These are phyloP conservation scores for Anthracocystis walkeri DNA, from an alignment of 1,284 basidiomycete species.

Conservation along the genomic window DNA sequence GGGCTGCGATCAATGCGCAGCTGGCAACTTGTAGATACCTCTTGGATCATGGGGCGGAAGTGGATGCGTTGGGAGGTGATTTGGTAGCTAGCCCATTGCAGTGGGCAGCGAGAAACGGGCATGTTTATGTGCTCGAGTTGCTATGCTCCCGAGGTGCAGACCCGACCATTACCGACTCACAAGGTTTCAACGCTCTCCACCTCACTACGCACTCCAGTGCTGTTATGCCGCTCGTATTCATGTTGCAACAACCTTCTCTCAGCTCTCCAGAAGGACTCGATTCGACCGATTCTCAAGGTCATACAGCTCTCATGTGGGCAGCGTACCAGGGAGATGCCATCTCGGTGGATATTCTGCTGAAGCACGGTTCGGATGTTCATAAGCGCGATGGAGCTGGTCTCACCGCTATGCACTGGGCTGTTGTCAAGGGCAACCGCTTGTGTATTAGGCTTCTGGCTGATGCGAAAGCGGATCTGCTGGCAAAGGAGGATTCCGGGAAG, in stretches of 20 bases:
- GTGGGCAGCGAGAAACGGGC: slow-evolving; percentile 95
- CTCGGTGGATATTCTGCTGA: slow-evolving; percentile 88
- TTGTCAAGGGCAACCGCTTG: slow-evolving; percentile 88
- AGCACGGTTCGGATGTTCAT: slow-evolving; percentile 84
- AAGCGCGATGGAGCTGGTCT: slow-evolving; percentile 84
- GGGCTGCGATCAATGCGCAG: slow-evolving; percentile 95
- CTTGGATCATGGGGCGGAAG: slow-evolving; percentile 91
- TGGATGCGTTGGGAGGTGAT: slow-evolving; percentile 93
- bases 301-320: slow-evolving; percentile 98
- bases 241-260: slow-evolving; percentile 80
- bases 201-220: slow-evolving; percentile 92
- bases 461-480: slow-evolving; percentile 83
- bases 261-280: slow-evolving; percentile 48
- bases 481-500: slow-evolving; percentile 85
- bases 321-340: slow-evolving; percentile 98
- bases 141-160: slow-evolving; percentile 90
- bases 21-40: slow-evolving; percentile 70
- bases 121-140: slow-evolving; percentile 92
- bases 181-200: slow-evolving; percentile 96
- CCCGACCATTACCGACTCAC: slow-evolving; percentile 88
- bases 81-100: slow-evolving; percentile 95
- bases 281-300: slow-evolving; percentile 81
- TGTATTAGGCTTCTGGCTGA: slow-evolving; percentile 87
- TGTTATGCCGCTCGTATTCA: slow-evolving; percentile 92
- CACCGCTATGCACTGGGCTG: slow-evolving; percentile 96